These are phyloP conservation scores for Oryza nivara DNA, from an alignment of 176 grass and related monocot genomes.

Conservation along the genomic window DNA sequence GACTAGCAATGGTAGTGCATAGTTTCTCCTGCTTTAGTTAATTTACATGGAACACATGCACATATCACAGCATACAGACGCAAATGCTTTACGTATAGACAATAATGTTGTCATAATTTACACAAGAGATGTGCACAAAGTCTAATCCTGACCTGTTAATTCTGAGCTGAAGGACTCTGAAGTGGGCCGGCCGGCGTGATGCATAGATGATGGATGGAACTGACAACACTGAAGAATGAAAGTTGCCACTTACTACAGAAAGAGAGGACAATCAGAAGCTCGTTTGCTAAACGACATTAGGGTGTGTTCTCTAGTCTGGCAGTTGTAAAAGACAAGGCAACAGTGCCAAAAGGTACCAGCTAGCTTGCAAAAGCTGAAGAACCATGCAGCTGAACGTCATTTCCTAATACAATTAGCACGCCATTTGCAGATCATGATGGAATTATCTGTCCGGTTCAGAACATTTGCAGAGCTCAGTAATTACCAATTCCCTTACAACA, in stretches of 20 bases:
- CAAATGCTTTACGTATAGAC: not conserved
- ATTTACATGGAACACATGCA: not conserved
- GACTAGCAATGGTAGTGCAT: not conserved
- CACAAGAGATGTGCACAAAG: not conserved
- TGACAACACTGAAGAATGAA: not conserved
- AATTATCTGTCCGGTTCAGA: not conserved
- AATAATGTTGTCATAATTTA: not conserved
- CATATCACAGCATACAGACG: not conserved
- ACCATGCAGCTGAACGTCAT: not conserved
- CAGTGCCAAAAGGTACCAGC: not conserved
- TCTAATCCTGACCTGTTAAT: not conserved
- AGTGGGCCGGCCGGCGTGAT: not conserved
- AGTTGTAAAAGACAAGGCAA: not conserved
- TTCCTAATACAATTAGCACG: not conserved
- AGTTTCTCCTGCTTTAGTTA: not conserved
- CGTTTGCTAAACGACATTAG: not conserved
- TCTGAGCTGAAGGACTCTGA: not conserved
- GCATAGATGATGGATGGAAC: not conserved
- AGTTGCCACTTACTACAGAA: not conserved
- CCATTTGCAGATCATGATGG: not conserved
- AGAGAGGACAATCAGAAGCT: not conserved
- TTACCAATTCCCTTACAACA: not conserved
- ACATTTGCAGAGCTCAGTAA: not conserved
- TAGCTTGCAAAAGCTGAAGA: slow-evolving; percentile 20
- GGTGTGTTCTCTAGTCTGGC: not conserved